A percentile compares a stretch with the other conserved stretches of the same genome.
phyloP scores from a whole-genome alignment of 345 rosid species.

The Gossypium australe region DNA sequence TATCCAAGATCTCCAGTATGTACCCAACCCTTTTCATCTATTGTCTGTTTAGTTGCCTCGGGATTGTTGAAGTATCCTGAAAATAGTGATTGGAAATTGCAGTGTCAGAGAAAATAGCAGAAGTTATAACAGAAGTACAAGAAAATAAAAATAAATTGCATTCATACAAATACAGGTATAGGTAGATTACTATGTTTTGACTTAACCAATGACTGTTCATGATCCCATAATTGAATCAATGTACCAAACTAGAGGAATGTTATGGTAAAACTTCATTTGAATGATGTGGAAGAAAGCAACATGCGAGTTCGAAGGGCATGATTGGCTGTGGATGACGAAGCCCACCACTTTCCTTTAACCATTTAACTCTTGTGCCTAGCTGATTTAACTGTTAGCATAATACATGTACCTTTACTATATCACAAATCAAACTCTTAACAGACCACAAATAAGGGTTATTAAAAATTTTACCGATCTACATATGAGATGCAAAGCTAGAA shows the following conservation, averaged over 20 bases:
- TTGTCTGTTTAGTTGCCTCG: conserved; percentile 68
- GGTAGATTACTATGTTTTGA: no score
- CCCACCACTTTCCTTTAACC: not conserved
- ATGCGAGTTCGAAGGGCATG: no score
- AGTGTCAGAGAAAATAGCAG: not conserved
- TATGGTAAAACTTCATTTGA: no score
- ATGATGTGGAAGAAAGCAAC: no score
- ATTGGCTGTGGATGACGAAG: no score
- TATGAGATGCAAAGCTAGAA: not conserved
- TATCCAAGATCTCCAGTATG: conserved; percentile 93
- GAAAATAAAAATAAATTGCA: no score
- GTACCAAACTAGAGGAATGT: no score
- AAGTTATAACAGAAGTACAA: no score
- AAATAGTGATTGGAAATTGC: conserved; percentile 13
- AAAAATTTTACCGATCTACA: not conserved
- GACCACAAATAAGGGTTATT: not conserved
- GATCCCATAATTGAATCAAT: no score
- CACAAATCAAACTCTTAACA: not conserved
- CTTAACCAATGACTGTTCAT: not conserved
- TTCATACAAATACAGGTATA: no score
- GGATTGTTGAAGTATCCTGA: conserved; percentile 80
- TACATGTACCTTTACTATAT: not conserved
- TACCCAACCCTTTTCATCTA: conserved; percentile 81
- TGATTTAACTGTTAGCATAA: not conserved
- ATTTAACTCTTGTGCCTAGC: not conserved